These are phyloP conservation scores for Babesia ovis DNA, from an alignment of 169 alveolate species.

Conservation along the genomic window DNA sequence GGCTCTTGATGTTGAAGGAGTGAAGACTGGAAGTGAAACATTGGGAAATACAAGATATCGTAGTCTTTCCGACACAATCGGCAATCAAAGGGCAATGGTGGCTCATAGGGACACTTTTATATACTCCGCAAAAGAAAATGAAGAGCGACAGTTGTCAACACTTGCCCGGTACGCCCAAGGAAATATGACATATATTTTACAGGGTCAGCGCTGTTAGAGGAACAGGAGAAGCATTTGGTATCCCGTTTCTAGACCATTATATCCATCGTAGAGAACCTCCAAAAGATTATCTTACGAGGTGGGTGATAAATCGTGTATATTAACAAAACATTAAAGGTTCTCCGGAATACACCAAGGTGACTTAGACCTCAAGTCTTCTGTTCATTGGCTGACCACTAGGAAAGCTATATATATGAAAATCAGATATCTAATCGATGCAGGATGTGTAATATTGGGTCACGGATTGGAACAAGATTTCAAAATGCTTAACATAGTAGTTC, in stretches of 20 bases:
- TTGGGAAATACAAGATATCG: slow-evolving; percentile 3
- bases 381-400: slow-evolving; percentile 78
- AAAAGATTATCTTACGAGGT: slow-evolving; percentile 80
- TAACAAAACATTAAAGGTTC: slow-evolving; percentile 38
- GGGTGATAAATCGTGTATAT: background rate
- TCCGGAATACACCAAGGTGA: slow-evolving; percentile 83
- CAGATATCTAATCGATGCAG: slow-evolving; percentile 76
- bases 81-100: background rate
- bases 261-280: slow-evolving; percentile 75
- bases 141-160: slow-evolving; percentile 29
- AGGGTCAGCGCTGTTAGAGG: slow-evolving; percentile 77
- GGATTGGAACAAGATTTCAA: slow-evolving; percentile 80
- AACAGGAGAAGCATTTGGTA: slow-evolving; percentile 62
- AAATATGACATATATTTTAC: background rate
- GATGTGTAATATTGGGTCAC: slow-evolving; percentile 81
- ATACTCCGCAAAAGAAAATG: slow-evolving; percentile 11
- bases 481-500: slow-evolving; percentile 80
- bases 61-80: background rate
- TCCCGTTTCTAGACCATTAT: slow-evolving; percentile 81
- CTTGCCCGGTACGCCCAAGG: slow-evolving; percentile 46
- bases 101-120: slow-evolving; percentile 18
- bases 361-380: slow-evolving; percentile 73
- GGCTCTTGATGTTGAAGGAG: slow-evolving; percentile 70
- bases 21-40: slow-evolving; percentile 38
- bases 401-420: slow-evolving; percentile 72